These are phyloP conservation scores for Phlebiopsis gigantea DNA, from an alignment of 768 basidiomycete genomes.

Conservation along the genomic window DNA sequence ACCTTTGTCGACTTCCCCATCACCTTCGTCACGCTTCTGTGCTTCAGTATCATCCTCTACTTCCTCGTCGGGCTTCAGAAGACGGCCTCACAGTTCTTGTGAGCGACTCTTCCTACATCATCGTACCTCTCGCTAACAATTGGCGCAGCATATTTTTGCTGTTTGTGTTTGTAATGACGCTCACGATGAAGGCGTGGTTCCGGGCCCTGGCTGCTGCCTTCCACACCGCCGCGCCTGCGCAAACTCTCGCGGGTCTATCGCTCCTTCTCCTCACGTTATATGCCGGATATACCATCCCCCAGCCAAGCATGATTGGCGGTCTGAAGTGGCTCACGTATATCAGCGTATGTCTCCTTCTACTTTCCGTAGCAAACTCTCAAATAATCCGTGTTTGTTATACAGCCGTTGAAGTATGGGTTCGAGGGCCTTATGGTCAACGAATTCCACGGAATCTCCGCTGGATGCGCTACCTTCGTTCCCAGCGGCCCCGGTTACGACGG, in stretches of 20 bases:
- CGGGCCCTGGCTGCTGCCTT: slow-evolving; percentile 59
- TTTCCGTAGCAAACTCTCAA: slow-evolving; percentile 17
- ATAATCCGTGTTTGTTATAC: slow-evolving; percentile 11
- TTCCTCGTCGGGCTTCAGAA: slow-evolving; percentile 56
- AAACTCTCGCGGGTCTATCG: slow-evolving; percentile 48
- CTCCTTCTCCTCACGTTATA: slow-evolving; percentile 53
- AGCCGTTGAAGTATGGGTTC: slow-evolving; percentile 71
- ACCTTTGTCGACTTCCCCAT: slow-evolving; percentile 61
- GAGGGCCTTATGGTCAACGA: slow-evolving; percentile 77
- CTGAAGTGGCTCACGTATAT: slow-evolving; percentile 64
- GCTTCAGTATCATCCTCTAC: slow-evolving; percentile 51
- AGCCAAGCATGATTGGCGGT: slow-evolving; percentile 60
- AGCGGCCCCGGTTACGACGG: slow-evolving; percentile 55
- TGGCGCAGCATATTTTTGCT: slow-evolving; percentile 49
- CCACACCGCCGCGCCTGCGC: slow-evolving; percentile 54
- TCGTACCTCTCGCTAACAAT: background rate
- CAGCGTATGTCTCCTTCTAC: slow-evolving; percentile 35
- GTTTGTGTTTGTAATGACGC: slow-evolving; percentile 48
- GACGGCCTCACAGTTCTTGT: slow-evolving; percentile 62
- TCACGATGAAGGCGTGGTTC: slow-evolving; percentile 77
- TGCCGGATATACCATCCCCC: slow-evolving; percentile 57
- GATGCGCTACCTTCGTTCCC: slow-evolving; percentile 55
- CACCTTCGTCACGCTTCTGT: slow-evolving; percentile 38
- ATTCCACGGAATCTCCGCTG: slow-evolving; percentile 64
- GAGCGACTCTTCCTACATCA: slow-evolving; percentile 26